Evolutionary conservation across 2,329 filamentous ascomycete genomes (phyloP).

Genomic region (Dryadomyces sulphureus): DNA sequence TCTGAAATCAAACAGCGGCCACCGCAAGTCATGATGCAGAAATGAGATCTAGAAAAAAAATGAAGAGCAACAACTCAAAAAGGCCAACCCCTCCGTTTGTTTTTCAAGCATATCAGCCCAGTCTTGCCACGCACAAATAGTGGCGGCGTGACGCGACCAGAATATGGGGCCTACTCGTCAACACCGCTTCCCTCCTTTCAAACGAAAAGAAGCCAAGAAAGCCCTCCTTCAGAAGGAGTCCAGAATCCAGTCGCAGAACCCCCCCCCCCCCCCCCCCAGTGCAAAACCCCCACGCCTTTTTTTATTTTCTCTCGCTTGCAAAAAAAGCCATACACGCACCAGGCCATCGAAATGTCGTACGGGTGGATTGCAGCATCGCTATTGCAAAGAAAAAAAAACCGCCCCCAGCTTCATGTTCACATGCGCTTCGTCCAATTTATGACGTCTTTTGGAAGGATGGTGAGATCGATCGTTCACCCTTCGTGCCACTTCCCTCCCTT

Average conservation of each 20-base stretch:
- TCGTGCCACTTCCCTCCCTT: not conserved
- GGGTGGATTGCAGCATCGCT: not conserved
- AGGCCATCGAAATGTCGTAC: not conserved
- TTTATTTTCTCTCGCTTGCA: not conserved
- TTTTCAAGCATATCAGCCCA: not conserved
- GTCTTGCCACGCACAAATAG: not conserved
- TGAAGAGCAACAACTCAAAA: not conserved
- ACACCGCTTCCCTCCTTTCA: not conserved
- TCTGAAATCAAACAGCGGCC: slow-evolving; percentile 13
- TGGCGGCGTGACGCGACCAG: not conserved
- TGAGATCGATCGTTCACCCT: slow-evolving; percentile 1
- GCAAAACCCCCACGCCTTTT: not conserved
- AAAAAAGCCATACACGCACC: not conserved
- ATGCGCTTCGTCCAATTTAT: slow-evolving; percentile 3
- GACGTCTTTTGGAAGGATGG: slow-evolving; percentile 1
- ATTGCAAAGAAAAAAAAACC: not conserved
- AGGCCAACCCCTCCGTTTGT: not conserved
- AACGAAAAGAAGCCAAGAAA: not conserved
- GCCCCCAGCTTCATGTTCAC: not conserved
- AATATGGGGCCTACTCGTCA: not conserved
- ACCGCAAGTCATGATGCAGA: slow-evolving; percentile 14
- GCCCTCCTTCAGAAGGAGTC: not conserved
- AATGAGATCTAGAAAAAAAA: slow-evolving; percentile 7
- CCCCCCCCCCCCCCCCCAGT: too few species aligned
- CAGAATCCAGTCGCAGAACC: not conserved